Evolutionary conservation across 1,284 basidiomycete genomes (phyloP), one percentile per base, ranked within the genome.

Genomic region (Blastosporella zonata): DNA sequence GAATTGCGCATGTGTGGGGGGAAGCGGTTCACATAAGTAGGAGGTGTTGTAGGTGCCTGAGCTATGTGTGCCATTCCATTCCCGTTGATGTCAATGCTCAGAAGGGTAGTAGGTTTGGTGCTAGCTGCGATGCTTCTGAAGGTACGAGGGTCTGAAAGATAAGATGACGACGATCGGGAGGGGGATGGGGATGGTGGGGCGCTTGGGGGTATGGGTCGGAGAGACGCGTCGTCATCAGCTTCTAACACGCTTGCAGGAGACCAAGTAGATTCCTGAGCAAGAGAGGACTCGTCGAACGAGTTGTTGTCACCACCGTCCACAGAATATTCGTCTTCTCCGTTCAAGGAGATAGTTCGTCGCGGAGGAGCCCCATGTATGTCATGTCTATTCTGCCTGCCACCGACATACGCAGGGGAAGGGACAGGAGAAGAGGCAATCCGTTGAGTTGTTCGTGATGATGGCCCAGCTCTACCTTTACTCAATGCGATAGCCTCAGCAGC

Each of bases 61-160:
- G 93, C 93, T 56, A 97, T 97, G 68, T 94, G 93, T 6, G 86
- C 94, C 74, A 92, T 85, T 12, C 87, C 82, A 52, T 80, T 82
- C 5, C 82, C 78, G 34, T 79, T 79, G 13, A 92, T 69, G 61
- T 97, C 94, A 52, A 96, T 81, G 57, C 90, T 93, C 36, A 97
- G 77, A 21, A 97, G 68, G 0, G 95, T 98, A 2, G 95, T 98
- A 2, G 93, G 95, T 67, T 97, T 97, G 4, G 95, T 98, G 62
- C 90, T 93, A 0, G 92, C 90, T 18, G 89, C 81, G 59, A 88
- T 84, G 61, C 86, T 90, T 61, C 78, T 75, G 70, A 90, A 87
- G 3, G 87, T 90, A 43, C 82, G 78, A n/a, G 85, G 77, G 61
- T 90, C 78, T 12, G 86, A 89, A 35, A 89, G 74, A 65, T 88